A percentile compares a stretch with the other conserved stretches of the same genome.
These are phyloP conservation scores for Lachancea quebecensis DNA, from an alignment of 805 yeast genomes.

Conservation along the genomic window DNA sequence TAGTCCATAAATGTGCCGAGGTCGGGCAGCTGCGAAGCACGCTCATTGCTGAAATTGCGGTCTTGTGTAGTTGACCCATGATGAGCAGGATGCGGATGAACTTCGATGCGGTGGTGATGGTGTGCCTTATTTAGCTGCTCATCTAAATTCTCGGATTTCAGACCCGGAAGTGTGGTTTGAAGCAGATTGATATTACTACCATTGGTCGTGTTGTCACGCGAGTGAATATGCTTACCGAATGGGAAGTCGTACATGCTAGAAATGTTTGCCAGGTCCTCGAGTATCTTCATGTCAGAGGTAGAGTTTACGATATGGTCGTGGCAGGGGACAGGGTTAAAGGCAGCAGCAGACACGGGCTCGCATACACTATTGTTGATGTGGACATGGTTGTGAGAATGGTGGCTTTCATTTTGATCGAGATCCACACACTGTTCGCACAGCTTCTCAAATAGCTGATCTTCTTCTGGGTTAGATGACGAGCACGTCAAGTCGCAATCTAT, in stretches of 20 bases:
- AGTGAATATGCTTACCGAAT: conserved; percentile 24
- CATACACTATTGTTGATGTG: neutral
- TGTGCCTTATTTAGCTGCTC: conserved; percentile 20
- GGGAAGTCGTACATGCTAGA: conserved; percentile 32
- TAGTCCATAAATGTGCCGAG: neutral
- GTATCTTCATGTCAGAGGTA: conserved; percentile 23
- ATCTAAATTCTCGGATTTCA: neutral
- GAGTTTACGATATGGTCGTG: conserved; percentile 20
- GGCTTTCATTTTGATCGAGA: conserved; percentile 6
- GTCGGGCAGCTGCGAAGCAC: neutral
- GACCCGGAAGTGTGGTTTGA: conserved; percentile 3
- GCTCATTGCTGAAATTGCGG: conserved; percentile 1
- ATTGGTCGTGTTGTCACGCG: conserved; percentile 1
- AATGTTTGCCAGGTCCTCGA: conserved; percentile 30
- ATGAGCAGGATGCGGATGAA: conserved; percentile 8
- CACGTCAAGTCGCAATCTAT: conserved; percentile 27
- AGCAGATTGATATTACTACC: conserved; percentile 2
- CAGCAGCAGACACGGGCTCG: neutral
- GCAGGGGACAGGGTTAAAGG: neutral
- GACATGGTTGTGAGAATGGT: neutral
- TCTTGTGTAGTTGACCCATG: neutral
- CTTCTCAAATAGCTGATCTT: conserved; percentile 14
- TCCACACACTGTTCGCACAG: conserved; percentile 11
- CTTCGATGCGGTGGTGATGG: conserved; percentile 25
- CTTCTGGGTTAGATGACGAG: conserved; percentile 10